These are phyloP conservation scores for Darksidea phi DNA, from an alignment of 495 filamentous ascomycete species.

Conservation along the genomic window DNA sequence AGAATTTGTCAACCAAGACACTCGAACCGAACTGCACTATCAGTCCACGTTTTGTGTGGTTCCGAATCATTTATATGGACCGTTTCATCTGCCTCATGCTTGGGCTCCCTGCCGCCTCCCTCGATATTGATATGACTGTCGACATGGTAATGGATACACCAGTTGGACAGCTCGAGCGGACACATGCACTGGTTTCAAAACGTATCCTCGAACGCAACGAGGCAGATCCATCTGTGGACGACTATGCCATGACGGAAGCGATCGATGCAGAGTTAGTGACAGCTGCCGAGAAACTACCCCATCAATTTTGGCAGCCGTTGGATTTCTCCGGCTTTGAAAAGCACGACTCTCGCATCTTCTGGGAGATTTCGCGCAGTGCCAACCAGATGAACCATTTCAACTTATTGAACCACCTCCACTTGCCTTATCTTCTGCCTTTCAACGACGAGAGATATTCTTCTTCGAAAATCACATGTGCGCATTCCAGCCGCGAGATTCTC, in stretches of 20 bases:
- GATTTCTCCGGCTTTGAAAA: background rate
- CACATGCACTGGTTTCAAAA: slow-evolving; percentile 20
- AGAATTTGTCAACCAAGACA: background rate
- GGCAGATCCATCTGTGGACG: background rate
- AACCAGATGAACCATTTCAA: slow-evolving; percentile 12
- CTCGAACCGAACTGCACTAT: slow-evolving; percentile 1
- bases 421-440: slow-evolving; percentile 21
- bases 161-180: slow-evolving; percentile 35
- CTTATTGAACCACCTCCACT: slow-evolving; percentile 17
- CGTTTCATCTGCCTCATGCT: slow-evolving; percentile 43
- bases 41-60: slow-evolving; percentile 39
- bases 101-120: slow-evolving; percentile 39
- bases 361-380: slow-evolving; percentile 26
- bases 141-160: background rate
- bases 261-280: slow-evolving; percentile 21
- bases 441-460: slow-evolving; percentile 34
- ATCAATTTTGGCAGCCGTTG: slow-evolving; percentile 13
- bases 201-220: slow-evolving; percentile 23
- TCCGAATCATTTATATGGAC: slow-evolving; percentile 41
- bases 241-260: slow-evolving; percentile 5
- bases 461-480: slow-evolving; percentile 43
- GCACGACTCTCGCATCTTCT: slow-evolving; percentile 11
- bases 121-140: slow-evolving; percentile 31
- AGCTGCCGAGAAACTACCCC: slow-evolving; percentile 26
- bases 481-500: slow-evolving; percentile 44